These are phyloP conservation scores for Talaromyces sp. DNA, from an alignment of 2,329 filamentous ascomycete species.

Conservation along the genomic window DNA sequence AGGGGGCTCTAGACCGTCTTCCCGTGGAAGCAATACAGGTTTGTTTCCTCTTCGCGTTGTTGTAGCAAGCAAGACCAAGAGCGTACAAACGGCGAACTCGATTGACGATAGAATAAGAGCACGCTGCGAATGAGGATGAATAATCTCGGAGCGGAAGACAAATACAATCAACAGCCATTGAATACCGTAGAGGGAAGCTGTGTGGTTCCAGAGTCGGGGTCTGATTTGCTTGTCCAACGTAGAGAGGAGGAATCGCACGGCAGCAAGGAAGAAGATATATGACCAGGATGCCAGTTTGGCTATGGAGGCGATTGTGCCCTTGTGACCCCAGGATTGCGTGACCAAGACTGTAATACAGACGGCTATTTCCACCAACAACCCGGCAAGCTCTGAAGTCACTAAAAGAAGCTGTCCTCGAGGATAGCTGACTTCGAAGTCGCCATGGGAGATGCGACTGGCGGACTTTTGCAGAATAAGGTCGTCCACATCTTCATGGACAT, in stretches of 20 bases:
- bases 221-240: conserved; percentile 61
- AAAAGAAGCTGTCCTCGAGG: conserved; percentile 70
- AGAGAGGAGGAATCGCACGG: conserved; percentile 65
- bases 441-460: conserved; percentile 47
- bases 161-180: conserved; percentile 76
- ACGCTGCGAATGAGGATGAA: conserved; percentile 66
- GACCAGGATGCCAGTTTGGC: conserved; percentile 71
- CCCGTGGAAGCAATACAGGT: conserved; percentile 80
- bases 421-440: conserved; percentile 63
- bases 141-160: conserved; percentile 78
- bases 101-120: conserved; percentile 64
- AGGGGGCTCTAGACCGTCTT: conserved; percentile 82
- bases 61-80: conserved; percentile 72
- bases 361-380: conserved; percentile 67
- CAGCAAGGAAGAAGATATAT: conserved; percentile 72
- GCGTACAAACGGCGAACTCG: conserved; percentile 70
- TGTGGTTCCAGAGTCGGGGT: conserved; percentile 86
- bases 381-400: conserved; percentile 70
- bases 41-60: conserved; percentile 90
- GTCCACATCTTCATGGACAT: conserved; percentile 52
- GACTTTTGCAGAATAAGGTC: conserved; percentile 55
- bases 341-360: conserved; percentile 65
- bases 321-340: conserved; percentile 56
- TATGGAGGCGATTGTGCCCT: conserved; percentile 59
- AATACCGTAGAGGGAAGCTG: conserved; percentile 73